These are phyloP conservation scores for Tricholomella constricta DNA, from an alignment of 768 basidiomycete genomes.

Conservation along the genomic window DNA sequence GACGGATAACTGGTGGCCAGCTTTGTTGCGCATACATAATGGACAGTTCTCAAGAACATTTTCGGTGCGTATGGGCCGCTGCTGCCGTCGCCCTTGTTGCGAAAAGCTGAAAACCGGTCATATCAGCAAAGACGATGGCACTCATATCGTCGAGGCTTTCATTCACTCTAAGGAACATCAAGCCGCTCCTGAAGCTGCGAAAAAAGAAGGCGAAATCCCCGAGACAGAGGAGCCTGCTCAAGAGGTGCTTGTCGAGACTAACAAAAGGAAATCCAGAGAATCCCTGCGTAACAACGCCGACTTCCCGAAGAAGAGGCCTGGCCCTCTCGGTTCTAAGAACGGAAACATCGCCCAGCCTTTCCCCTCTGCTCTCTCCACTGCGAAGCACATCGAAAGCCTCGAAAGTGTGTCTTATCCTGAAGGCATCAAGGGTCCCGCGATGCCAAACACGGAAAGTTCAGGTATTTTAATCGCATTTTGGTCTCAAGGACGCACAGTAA, in stretches of 20 bases:
- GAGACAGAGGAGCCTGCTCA: constrained; percentile 38
- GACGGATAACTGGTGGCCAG: constrained; percentile 88
- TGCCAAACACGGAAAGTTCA: constrained; percentile 87
- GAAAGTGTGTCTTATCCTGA: constrained; percentile 78
- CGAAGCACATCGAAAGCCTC: constrained; percentile 85
- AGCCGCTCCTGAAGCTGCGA: constrained; percentile 20
- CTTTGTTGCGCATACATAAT: constrained; percentile 96
- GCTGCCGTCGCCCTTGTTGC: constrained; percentile 83
- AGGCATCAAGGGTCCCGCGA: constrained; percentile 78
- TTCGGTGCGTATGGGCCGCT: too few species aligned
- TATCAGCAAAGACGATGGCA: too few species aligned
- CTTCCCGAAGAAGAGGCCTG: constrained; percentile 57
- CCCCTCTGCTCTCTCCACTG: constrained; percentile 75
- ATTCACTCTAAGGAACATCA: too few species aligned
- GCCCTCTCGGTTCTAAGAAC: constrained; percentile 67
- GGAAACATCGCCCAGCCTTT: constrained; percentile 44
- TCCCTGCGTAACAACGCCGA: constrained; percentile 65
- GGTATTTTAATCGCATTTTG: constrained; percentile 44
- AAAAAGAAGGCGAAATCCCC: constrained; percentile 32
- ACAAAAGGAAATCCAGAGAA: constrained; percentile 53
- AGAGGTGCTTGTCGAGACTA: constrained; percentile 36
- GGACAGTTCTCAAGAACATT: constrained; percentile 94
- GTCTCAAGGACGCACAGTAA: not conserved
- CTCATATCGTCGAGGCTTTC: too few species aligned
- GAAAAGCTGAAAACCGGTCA: constrained; percentile 78